Base-by-base conservation (phyloP, 2,329 filamentous ascomycete genomes). In the Plenodomus tracheiphilus region DNA sequence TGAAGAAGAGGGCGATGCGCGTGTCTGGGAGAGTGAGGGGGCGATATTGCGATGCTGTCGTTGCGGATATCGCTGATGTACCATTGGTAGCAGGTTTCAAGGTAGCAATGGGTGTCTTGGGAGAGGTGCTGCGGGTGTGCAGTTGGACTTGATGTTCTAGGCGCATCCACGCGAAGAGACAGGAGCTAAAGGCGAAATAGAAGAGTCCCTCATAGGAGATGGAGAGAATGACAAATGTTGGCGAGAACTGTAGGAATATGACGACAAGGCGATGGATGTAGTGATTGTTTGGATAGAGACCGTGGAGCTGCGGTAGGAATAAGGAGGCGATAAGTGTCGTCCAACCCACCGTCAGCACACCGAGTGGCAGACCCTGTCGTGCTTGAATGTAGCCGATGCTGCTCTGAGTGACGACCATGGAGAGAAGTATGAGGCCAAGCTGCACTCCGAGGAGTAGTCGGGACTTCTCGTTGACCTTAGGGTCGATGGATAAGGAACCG, bases 161-260 rank as follows among this genome's bases (percentile, higher is more conserved):
- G n/a, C 86, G 85, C 28, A 97, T 89, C 94, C 94, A 99, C 46
- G 86, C 85, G 43, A 96, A 80, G 4, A 99, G 77, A 18, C 87
- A 89, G 45, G 88, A 77, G 65, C 86, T 91, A 73, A 97, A 99
- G 10, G 87, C 85, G 51, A 97, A 84, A 73, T 97, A 99, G 72
- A 99, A 99, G 2, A 99, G 80, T 0, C 93, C 93, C 73, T 99
- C 94, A 75, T 96, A 99, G 0, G 93, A 97, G 61, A 97, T 97
- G 7, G 92, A 96, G 42, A 99, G 83, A 64, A 99, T 93, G 67
- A 99, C 88, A 73, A 97, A 99, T 1, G 88, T 88, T 0, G 94
- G 94, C 0, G 93, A 88, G 69, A 95, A 97, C 4, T 92, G 89
- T 41, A 99, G 79, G 76, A 97, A 99, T 45, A 97, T 85, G 61